Evolutionary conservation across 2,329 filamentous ascomycete species (phyloP), one percentile per base, ranked within the genome.

Genomic region (Botryotinia convoluta): DNA sequence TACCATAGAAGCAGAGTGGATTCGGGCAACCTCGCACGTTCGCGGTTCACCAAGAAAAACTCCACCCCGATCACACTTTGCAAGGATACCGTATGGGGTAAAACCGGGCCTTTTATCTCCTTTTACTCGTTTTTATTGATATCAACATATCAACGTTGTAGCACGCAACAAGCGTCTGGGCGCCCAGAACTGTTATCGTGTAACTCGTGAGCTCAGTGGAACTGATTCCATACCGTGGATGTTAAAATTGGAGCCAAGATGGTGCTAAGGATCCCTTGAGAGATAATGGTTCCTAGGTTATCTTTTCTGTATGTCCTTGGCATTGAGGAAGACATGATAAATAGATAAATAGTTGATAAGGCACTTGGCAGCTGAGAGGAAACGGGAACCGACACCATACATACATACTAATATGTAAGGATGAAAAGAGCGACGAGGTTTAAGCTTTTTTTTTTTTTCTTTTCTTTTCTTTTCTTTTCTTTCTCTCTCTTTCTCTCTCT

Each of bases 171-270:
- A 62, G 60, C 26, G 35, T n/a, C 60, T 62, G 60, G 60, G 60
- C 60, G 60, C 60, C 60, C 60, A 62, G 60, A 14, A 8, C 26
- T 62, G 60, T 62, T 62, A 62, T 62, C 60, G 26, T 62, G 60
- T 18, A 62, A 42, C 60, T n/a, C 60, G 22, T n/a, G 60, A 62
- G 35, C 60, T 26, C 60, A 18, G 59, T 35, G 22, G 26, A 62
- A 39, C 60, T n/a, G 26, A 9, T n/a, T 16, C 7, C 37, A 37
- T 39, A n/a, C 59, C 29, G 57, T 32, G 29, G 16, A 26, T n/a
- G 20, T 61, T 37, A 39, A 59, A n/a, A 39, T 39, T 61, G 35
- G 35, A 61, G 59, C 59, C 59, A 39, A 61, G 59, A 20, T 26
- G 59, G 20, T 8, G 22, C 32, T 8, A 45, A 16, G 22, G 35